phyloP scores from a whole-genome alignment of 768 basidiomycete species.

The Tremella mesenterica region DNA sequence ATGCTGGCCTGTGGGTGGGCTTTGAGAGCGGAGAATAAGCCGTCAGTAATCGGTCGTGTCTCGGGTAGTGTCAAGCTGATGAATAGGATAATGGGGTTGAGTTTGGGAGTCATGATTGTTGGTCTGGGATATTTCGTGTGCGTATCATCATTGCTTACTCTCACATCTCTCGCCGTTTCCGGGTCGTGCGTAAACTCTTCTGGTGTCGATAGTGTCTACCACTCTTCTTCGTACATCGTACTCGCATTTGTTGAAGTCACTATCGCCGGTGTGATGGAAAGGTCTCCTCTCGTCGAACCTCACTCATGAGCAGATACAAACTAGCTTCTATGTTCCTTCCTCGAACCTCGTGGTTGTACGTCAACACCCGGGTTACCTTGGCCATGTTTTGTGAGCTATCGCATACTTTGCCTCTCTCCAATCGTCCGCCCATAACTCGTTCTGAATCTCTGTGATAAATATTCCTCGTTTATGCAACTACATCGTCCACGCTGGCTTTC shows the following conservation, averaged over 20 bases:
- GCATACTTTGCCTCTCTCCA: neutral
- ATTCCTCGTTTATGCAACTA: too few species aligned
- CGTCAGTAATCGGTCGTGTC: constrained; percentile 6
- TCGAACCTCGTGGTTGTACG: constrained; percentile 17
- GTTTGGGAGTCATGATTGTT: constrained; percentile 20
- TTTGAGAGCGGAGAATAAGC: constrained; percentile 27
- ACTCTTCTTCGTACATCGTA: too few species aligned
- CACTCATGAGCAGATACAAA: constrained; percentile 23
- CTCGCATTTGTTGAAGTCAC: too few species aligned
- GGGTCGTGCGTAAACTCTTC: too few species aligned
- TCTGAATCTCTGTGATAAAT: too few species aligned
- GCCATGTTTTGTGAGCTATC: constrained; percentile 25
- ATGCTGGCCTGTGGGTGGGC: constrained; percentile 29
- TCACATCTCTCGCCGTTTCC: too few species aligned
- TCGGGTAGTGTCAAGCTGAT: neutral
- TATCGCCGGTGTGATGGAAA: too few species aligned
- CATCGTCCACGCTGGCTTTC: too few species aligned
- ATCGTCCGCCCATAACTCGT: too few species aligned
- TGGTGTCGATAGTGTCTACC: too few species aligned
- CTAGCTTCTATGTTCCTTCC: constrained; percentile 32
- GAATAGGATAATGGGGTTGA: constrained; percentile 17
- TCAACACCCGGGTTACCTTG: constrained; percentile 31
- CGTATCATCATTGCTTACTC: neutral
- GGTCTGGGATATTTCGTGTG: constrained; percentile 35
- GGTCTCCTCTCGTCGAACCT: too few species aligned